A percentile compares a stretch with the other conserved stretches of the same genome.
Evolutionary conservation across 2,329 filamentous ascomycete genomes (phyloP).

Genomic region (Epicoccum sorghinum): DNA sequence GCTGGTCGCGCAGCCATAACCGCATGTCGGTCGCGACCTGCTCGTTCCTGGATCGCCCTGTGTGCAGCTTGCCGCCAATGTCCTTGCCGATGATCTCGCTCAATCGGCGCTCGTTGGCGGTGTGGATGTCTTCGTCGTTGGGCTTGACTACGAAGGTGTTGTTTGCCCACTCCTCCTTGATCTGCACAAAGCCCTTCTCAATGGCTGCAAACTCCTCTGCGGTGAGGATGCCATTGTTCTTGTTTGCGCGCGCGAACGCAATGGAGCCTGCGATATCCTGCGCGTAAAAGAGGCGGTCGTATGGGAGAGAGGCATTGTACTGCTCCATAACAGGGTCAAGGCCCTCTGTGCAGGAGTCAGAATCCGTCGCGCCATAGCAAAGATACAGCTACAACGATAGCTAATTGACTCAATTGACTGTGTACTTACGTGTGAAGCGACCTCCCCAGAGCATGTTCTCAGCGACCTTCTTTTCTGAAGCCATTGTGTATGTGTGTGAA

Average conservation of each 20-base stretch:
- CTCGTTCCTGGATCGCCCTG: constrained; percentile 84
- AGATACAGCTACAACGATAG: neutral
- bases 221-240: constrained; percentile 75
- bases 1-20: constrained; percentile 80
- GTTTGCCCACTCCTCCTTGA: constrained; percentile 58
- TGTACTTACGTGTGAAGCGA: constrained; percentile 40
- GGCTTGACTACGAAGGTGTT: constrained; percentile 55
- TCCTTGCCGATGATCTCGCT: constrained; percentile 88
- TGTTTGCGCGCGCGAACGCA: constrained; percentile 81
- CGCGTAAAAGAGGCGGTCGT: constrained; percentile 77
- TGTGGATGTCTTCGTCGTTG: constrained; percentile 62
- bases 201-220: constrained; percentile 75
- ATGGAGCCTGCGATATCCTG: constrained; percentile 82
- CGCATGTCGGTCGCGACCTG: constrained; percentile 91
- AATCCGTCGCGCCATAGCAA: constrained; percentile 2
- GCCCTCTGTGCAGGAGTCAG: constrained; percentile 61
- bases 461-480: constrained; percentile 44
- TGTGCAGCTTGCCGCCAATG: constrained; percentile 87
- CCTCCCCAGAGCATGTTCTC: constrained; percentile 50
- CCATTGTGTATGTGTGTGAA: constrained; percentile 26
- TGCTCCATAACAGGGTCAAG: constrained; percentile 85
- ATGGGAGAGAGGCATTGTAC: constrained; percentile 83
- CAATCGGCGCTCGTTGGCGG: constrained; percentile 59
- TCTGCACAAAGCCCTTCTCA: constrained; percentile 70
- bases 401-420: neutral